Evolutionary conservation across 2,329 filamentous ascomycete species (phyloP).

Genomic region (Albifimbria verrucaria): DNA sequence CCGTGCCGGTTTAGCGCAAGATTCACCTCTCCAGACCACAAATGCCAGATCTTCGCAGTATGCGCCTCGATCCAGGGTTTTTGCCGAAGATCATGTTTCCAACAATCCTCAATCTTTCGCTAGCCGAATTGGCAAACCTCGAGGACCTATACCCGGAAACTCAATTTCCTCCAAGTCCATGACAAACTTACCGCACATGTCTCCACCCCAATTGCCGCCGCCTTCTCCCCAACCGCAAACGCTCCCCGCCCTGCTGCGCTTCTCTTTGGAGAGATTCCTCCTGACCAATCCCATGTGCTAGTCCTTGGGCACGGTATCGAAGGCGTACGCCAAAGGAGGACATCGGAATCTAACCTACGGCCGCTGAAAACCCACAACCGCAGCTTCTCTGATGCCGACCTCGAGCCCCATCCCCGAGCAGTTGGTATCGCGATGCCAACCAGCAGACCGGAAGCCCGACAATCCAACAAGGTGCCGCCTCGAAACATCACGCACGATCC

Average conservation of each 20-base stretch:
- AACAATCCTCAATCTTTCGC: slow-evolving; percentile 57
- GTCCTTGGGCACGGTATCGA: slow-evolving; percentile 61
- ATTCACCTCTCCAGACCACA: slow-evolving; percentile 14
- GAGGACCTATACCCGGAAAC: slow-evolving; percentile 28
- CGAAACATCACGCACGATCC: slow-evolving; percentile 43
- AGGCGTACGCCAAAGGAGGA: slow-evolving; percentile 51
- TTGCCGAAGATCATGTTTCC: slow-evolving; percentile 48
- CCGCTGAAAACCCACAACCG: slow-evolving; percentile 48
- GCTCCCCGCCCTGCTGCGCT: slow-evolving; percentile 45
- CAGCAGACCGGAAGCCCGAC: slow-evolving; percentile 18
- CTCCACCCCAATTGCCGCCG: slow-evolving; percentile 29
- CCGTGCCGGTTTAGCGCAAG: slow-evolving; percentile 27
- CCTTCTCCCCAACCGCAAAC: slow-evolving; percentile 29
- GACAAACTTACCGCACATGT: slow-evolving; percentile 28
- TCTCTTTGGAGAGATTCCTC: slow-evolving; percentile 72
- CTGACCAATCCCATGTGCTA: slow-evolving; percentile 51
- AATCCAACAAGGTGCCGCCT: slow-evolving; percentile 16
- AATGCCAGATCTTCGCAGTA: slow-evolving; percentile 22
- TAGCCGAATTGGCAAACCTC: slow-evolving; percentile 55
- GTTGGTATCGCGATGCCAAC: slow-evolving; percentile 54
- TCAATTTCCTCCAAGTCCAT: slow-evolving; percentile 31
- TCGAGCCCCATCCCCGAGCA: slow-evolving; percentile 63
- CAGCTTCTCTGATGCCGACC: slow-evolving; percentile 53
- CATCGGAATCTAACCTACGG: slow-evolving; percentile 68
- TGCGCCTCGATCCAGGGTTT: slow-evolving; percentile 44